phyloP scores from a whole-genome alignment of 306 rosid genomes.

The Fragaria ananassa region DNA sequence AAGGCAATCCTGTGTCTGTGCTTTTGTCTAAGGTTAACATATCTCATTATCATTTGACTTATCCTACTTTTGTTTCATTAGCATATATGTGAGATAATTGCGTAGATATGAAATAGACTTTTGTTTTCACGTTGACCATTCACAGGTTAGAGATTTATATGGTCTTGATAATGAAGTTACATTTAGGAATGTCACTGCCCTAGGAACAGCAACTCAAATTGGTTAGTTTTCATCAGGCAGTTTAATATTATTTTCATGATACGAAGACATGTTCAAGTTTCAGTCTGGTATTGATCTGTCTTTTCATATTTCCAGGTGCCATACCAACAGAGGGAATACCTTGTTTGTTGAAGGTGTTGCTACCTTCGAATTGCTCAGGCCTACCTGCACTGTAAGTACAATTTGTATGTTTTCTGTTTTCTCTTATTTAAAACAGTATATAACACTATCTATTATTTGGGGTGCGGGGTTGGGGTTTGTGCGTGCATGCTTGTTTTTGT shows the following conservation, averaged over 20 bases:
- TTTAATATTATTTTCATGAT: not conserved
- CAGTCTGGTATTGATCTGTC: conserved; percentile 1
- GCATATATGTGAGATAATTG: not conserved
- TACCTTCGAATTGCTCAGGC: conserved; percentile 77
- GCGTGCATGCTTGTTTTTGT: not conserved
- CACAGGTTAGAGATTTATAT: conserved; percentile 87
- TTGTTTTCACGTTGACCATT: not conserved
- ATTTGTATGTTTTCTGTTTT: not conserved
- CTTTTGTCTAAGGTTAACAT: conserved; percentile 67
- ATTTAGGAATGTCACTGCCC: conserved; percentile 71
- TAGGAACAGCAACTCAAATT: conserved; percentile 92
- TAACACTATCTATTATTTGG: not conserved
- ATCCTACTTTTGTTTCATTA: conserved; percentile 15
- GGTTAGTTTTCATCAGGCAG: conserved; percentile 51
- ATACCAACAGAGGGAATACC: conserved; percentile 95
- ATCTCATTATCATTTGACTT: conserved; percentile 3
- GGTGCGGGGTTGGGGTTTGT: not conserved
- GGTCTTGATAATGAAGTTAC: conserved; percentile 65
- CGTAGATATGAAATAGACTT: not conserved
- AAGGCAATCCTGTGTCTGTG: conserved; percentile 61
- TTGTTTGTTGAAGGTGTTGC: conserved; percentile 82
- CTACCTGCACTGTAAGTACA: conserved; percentile 70
- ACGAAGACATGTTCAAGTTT: not conserved
- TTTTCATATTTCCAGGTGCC: conserved; percentile 53
- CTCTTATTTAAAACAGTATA: not conserved